Base-by-base conservation (phyloP, 1,284 basidiomycete genomes). In the Kwoniella shivajii region DNA sequence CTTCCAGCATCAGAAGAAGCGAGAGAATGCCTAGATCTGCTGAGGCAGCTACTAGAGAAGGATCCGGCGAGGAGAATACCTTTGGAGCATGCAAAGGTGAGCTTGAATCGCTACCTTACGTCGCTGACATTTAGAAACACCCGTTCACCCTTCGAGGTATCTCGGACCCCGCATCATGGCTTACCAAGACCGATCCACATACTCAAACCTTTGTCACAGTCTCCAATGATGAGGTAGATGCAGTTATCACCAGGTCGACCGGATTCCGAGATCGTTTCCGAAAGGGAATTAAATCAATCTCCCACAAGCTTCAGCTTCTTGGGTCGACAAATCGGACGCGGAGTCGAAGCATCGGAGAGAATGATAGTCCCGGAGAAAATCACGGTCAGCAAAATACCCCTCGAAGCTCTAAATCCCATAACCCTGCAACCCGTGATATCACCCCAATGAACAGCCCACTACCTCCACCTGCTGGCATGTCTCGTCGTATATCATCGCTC, bases 71-170 rank as follows among this genome's bases (percentile, higher is more conserved):
- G 85, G 74, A 84, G 95, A 49, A 91, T 95, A 56, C 88, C 86
- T 27, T 82, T 98, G 37, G 85, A 88, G 37, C 83, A 89, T 65
- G 86, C 94, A 65, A 97, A 96, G 85, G 90, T 92, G 69, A 68
- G 84, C 59, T 39, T 2, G 2, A 26, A 26, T 11, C 41, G 13
- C 39, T 6, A 6, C 30, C n/a, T 33, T 30, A 36, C 24, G 20
- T 16, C 30, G 34, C 55, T 61, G 50, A 60, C 26, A 18, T 26
- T 30, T 57, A 75, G 75, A 67, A 66, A 60, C 78, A 80, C 46
- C 82, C 85, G 3, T 98, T 93, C 89, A 85, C 94, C 54, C 79
- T 90, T 7, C 82, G 82, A 20, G 90, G 89, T 68, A 81, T 97
- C 29, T 74, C 82, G 16, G 83, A 90, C 55, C 84, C 87, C 0